These are phyloP conservation scores for Stagonosporopsis vannaccii DNA, from an alignment of 2,329 filamentous ascomycete genomes.

Conservation along the genomic window DNA sequence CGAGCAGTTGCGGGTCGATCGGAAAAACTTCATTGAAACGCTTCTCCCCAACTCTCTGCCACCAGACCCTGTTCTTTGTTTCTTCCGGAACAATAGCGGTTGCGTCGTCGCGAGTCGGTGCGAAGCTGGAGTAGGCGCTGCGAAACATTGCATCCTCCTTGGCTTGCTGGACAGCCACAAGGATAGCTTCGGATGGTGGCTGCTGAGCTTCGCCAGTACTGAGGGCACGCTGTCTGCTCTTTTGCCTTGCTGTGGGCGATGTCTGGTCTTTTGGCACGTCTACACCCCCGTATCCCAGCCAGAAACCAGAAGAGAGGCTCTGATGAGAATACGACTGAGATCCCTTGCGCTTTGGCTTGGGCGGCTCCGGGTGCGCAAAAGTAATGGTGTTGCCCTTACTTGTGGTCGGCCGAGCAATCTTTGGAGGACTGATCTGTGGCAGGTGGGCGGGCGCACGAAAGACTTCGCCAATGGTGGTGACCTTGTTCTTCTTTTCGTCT, in stretches of 20 bases:
- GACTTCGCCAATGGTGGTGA: slow-evolving; percentile 73
- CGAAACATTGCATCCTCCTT: slow-evolving; percentile 79
- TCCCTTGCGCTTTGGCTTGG: slow-evolving; percentile 51
- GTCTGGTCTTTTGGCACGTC: slow-evolving; percentile 51
- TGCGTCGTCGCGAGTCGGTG: slow-evolving; percentile 76
- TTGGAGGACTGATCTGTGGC: slow-evolving; percentile 73
- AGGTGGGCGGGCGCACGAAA: slow-evolving; percentile 74
- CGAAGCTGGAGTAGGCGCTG: slow-evolving; percentile 80
- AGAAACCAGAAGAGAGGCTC: slow-evolving; percentile 70
- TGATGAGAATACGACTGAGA: slow-evolving; percentile 70
- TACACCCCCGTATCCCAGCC: slow-evolving; percentile 63
- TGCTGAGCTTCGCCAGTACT: slow-evolving; percentile 69
- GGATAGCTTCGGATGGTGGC: slow-evolving; percentile 51
- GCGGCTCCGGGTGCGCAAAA: slow-evolving; percentile 62
- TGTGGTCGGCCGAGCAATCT: slow-evolving; percentile 73
- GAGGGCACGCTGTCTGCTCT: slow-evolving; percentile 75
- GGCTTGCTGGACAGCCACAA: slow-evolving; percentile 59
- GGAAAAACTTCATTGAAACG: slow-evolving; percentile 71
- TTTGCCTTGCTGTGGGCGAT: slow-evolving; percentile 71
- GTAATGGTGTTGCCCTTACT: slow-evolving; percentile 62
- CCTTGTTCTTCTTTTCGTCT: slow-evolving; percentile 58
- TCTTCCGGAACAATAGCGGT: slow-evolving; percentile 73
- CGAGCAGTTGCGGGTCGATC: slow-evolving; percentile 53
- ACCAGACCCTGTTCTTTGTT: slow-evolving; percentile 75
- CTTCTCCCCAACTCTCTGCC: slow-evolving; percentile 73